phyloP scores from a whole-genome alignment of 768 basidiomycete genomes.

The Amanita phalloides region DNA sequence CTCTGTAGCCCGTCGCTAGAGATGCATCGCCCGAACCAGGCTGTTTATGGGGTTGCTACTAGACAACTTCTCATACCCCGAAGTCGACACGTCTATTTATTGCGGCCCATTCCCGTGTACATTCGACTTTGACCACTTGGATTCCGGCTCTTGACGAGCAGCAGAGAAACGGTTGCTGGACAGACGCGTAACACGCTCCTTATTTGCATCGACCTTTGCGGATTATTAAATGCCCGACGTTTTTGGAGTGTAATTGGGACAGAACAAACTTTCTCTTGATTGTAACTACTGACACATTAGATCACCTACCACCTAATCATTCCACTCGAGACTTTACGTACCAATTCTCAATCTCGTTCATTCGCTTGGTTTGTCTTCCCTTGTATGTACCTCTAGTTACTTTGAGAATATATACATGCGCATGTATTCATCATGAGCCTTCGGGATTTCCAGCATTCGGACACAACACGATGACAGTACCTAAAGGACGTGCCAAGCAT shows the following conservation, averaged over 20 bases:
- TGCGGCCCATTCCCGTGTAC: background rate
- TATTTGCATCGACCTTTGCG: background rate
- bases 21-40: conserved; percentile 12
- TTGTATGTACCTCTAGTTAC: background rate
- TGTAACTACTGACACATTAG: background rate
- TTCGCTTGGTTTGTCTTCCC: background rate
- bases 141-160: conserved; percentile 2
- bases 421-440: background rate
- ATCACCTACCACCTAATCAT: too few relatives aligned
- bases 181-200: background rate
- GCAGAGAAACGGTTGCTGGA: background rate
- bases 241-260: background rate
- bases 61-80: background rate
- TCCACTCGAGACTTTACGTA: background rate
- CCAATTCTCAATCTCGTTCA: background rate
- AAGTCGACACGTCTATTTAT: background rate
- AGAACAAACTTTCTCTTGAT: background rate
- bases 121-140: background rate
- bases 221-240: background rate
- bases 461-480: background rate
- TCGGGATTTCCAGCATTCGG: background rate
- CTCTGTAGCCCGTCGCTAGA: conserved; percentile 12
- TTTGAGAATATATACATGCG: background rate
- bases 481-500: conserved; percentile 4
- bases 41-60: conserved; percentile 11